These are phyloP conservation scores for Arthrocladium fulminans DNA, from an alignment of 2,329 filamentous ascomycete genomes.

Conservation along the genomic window DNA sequence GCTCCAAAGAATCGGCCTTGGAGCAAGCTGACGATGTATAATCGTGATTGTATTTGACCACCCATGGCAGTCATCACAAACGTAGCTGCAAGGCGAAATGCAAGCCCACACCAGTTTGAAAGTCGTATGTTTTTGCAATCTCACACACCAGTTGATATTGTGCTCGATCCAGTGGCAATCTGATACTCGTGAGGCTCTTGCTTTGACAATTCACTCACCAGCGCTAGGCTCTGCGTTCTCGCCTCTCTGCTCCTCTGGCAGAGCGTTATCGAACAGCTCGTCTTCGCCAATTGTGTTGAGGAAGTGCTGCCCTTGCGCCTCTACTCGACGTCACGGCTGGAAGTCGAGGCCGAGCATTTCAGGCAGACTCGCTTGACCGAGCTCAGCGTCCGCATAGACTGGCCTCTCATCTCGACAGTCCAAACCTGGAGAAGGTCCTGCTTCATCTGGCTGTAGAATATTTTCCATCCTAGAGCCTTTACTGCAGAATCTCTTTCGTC, in stretches of 20 bases:
- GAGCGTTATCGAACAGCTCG: too few relatives aligned
- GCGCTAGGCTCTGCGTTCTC: too few relatives aligned
- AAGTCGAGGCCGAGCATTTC: not conserved
- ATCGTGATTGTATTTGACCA: not conserved
- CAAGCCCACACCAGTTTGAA: too few relatives aligned
- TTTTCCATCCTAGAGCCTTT: not conserved
- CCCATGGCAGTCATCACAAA: not conserved
- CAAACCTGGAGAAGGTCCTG: too few relatives aligned
- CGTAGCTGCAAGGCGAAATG: not conserved
- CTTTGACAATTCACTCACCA: too few relatives aligned
- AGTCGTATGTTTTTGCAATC: too few relatives aligned
- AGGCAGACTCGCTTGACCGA: not conserved
- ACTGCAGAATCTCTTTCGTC: not conserved
- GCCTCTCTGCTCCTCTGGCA: too few relatives aligned
- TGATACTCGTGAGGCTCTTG: too few relatives aligned
- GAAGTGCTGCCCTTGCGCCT: not conserved
- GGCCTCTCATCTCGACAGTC: not conserved
- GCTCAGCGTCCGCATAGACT: not conserved
- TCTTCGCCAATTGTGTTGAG: too few relatives aligned
- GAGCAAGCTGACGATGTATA: not conserved
- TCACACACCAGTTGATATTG: too few relatives aligned
- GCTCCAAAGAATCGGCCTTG: not conserved
- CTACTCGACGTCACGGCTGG: not conserved
- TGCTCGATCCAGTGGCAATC: too few relatives aligned
- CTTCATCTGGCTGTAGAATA: too few relatives aligned